Percentiles rank a stretch among this genome's conserved stretches.
phyloP scores from a whole-genome alignment of 129 eudicot species.

The Logfia minima region DNA sequence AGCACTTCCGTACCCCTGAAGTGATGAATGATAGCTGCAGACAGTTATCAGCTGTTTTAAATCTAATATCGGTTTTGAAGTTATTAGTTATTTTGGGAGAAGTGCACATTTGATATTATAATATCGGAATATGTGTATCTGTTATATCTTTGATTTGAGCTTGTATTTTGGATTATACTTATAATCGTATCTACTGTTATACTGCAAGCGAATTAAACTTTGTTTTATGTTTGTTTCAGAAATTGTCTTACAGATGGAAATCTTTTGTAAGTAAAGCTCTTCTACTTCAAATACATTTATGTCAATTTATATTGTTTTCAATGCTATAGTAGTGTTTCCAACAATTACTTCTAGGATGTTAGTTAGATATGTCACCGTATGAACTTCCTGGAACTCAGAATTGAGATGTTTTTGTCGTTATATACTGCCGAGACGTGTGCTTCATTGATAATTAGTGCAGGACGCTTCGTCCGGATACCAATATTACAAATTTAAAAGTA shows the following conservation, averaged over 20 bases:
- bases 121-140: conserved; percentile 2
- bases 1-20: background rate
- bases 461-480: background rate
- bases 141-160: conserved; percentile 3
- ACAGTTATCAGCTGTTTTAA: too few relatives aligned
- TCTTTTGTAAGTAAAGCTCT: conserved; percentile 67
- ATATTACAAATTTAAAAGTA: background rate
- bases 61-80: background rate
- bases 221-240: conserved; percentile 45
- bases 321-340: too few relatives aligned
- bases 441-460: background rate
- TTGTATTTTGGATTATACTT: conserved; percentile 12
- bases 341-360: too few relatives aligned
- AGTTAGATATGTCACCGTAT: too few relatives aligned
- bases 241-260: conserved; percentile 76
- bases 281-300: conserved; percentile 1
- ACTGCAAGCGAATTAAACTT: background rate
- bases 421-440: too few relatives aligned
- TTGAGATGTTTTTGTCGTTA: too few relatives aligned
- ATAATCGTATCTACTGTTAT: background rate
- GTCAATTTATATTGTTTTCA: too few relatives aligned
- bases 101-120: background rate
- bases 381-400: too few relatives aligned
- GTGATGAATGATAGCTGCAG: too few relatives aligned
- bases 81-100: background rate